These are phyloP conservation scores for Benincasa hispida DNA, from an alignment of 306 rosid species.

Conservation along the genomic window DNA sequence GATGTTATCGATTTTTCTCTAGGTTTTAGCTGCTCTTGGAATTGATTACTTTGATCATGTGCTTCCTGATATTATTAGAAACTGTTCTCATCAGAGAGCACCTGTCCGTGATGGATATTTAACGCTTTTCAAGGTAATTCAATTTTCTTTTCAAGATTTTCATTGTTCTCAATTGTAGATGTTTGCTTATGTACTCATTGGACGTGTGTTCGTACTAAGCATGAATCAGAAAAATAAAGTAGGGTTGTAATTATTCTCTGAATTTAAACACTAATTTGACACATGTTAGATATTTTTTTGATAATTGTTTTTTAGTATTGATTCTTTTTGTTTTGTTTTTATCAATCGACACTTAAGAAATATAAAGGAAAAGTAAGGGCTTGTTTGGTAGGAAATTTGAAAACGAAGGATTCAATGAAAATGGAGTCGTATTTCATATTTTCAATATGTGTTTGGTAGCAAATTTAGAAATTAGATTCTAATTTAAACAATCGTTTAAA, in stretches of 20 bases:
- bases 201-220: neutral
- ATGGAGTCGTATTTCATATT: no score
- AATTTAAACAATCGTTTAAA: no score
- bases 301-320: neutral
- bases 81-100: constrained; percentile 88
- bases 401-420: no score
- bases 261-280: neutral
- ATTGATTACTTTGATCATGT: constrained; percentile 67
- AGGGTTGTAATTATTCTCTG: no score
- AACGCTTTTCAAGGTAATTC: constrained; percentile 81
- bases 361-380: neutral
- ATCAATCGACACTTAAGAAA: neutral
- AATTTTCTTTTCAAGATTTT: neutral
- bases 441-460: no score
- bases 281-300: neutral
- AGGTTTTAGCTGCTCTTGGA: constrained; percentile 96
- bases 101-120: constrained; percentile 94
- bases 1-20: neutral
- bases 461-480: no score
- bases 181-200: neutral
- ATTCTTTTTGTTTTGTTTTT: neutral
- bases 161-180: neutral
- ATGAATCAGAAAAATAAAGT: neutral
- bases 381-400: no score
- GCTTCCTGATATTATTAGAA: constrained; percentile 86